These are phyloP conservation scores for Aspergillus udagawae DNA, from an alignment of 2,329 filamentous ascomycete genomes.

Conservation along the genomic window DNA sequence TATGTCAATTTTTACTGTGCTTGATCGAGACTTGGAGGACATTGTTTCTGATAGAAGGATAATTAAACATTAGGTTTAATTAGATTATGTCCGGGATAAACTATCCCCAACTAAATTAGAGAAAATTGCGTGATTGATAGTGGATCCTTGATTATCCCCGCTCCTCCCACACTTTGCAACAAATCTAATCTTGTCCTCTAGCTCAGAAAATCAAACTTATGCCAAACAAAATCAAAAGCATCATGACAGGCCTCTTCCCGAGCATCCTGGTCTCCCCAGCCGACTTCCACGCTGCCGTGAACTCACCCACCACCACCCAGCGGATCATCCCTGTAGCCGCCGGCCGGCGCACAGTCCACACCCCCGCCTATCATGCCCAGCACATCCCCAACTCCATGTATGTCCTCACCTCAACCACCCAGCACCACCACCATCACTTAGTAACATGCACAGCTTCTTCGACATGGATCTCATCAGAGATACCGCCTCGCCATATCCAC, in stretches of 20 bases:
- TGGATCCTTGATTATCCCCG: background rate
- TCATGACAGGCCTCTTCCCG: conserved; percentile 2
- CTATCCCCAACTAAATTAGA: background rate
- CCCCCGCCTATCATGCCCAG: conserved; percentile 10
- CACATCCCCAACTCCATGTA: conserved; percentile 25
- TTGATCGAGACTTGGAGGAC: background rate
- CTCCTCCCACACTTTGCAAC: background rate
- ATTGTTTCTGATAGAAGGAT: too few species aligned
- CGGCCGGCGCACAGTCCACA: conserved; percentile 11
- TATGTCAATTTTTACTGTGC: conserved; percentile 14
- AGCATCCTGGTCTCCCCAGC: conserved; percentile 11
- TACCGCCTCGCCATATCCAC: conserved; percentile 20
- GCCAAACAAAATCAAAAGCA: background rate
- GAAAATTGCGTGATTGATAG: background rate
- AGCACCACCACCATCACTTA: too few species aligned
- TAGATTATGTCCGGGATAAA: background rate
- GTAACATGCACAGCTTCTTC: conserved; percentile 22
- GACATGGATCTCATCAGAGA: conserved; percentile 25
- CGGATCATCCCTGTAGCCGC: conserved; percentile 24
- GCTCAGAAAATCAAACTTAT: background rate
- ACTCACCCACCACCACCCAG: background rate
- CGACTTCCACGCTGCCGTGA: conserved; percentile 8
- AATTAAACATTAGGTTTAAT: background rate
- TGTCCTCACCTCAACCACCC: background rate
- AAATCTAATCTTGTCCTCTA: background rate